Evolutionary conservation across 208 protist species (phyloP), one percentile per base, ranked within the genome.

Genomic region (Leishmania aethiopica): DNA sequence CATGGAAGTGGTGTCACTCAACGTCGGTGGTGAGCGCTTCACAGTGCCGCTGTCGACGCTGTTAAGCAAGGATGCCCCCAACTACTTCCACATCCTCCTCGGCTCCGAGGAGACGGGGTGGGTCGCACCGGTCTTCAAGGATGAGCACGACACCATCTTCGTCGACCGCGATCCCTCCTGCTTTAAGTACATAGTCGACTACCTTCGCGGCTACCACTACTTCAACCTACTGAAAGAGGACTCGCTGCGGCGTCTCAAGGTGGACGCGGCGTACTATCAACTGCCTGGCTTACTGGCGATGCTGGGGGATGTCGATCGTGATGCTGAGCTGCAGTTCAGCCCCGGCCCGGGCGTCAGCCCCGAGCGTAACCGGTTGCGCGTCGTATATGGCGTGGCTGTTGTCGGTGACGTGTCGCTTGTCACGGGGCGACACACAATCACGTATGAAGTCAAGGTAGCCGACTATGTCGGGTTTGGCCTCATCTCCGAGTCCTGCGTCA

Each of bases 381-480:
- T 96, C 15, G 89, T 95, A 28, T 98, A 96, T 84, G 82, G 92
- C 51, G 91, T 98, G 19, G 90, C 91, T 45, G 77, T 93, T n/a
- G 86, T 98, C 69, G 94, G 93, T 47, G 87, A 96, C 35, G 77
- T 84, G 15, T 91, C 92, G 81, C 87, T 98, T 32, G 89, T 97
- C 40, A 93, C 93, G 8, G 96, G 96, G 32, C 77, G 86, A 37
- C 94, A 98, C 84, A 79, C 78, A 77, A 97, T 98, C 74, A 95
- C 90, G 32, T 97, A 95, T 83, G 86, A 97, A 69, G 84, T 98
- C 17, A 66, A 92, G 51, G 80, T 86, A 59, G 88, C 88, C 42
- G 94, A 97, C 37, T 98, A 98, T 86, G 91, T 97, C 17, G 96
- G 96, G n/a, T 89, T 98, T 55, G 96, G 96, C 53, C 85, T 98